phyloP scores from a whole-genome alignment of 2,329 filamentous ascomycete species.

The Pseudogymnoascus sp. region DNA sequence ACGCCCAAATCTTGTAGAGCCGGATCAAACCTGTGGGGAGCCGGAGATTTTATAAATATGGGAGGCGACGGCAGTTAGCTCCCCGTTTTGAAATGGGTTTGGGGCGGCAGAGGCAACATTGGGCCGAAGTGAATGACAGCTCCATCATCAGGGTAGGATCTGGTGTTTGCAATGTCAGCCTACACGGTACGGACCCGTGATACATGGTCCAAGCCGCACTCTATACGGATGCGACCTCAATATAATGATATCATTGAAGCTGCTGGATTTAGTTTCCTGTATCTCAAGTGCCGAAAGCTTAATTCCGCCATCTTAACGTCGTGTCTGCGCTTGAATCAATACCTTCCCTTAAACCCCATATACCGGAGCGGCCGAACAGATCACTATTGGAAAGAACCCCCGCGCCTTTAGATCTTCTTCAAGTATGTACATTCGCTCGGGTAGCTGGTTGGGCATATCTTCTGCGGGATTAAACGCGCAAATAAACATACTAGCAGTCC shows the following conservation, averaged over 20 bases:
- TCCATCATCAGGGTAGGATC: not conserved
- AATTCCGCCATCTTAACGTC: not conserved
- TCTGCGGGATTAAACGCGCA: not conserved
- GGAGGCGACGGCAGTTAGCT: not conserved
- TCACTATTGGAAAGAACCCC: not conserved
- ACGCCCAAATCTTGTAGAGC: not conserved
- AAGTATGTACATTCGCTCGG: not conserved
- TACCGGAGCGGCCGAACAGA: not conserved
- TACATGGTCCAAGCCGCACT: not conserved
- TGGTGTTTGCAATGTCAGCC: not conserved
- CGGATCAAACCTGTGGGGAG: not conserved
- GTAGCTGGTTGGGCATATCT: not conserved
- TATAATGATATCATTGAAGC: slow-evolving; percentile 6
- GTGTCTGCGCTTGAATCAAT: not conserved
- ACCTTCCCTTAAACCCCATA: not conserved
- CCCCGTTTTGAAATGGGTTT: not conserved
- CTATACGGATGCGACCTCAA: not conserved
- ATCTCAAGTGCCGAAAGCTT: slow-evolving; percentile 3
- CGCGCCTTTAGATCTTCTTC: not conserved
- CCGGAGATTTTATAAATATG: not conserved
- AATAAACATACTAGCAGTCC: not conserved
- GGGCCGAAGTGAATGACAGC: not conserved
- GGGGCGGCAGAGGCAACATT: not conserved
- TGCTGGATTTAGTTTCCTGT: not conserved
- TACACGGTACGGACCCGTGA: not conserved